Evolutionary conservation across 2,329 filamentous ascomycete genomes (phyloP).

Genomic region (Beauveria brongniartii): DNA sequence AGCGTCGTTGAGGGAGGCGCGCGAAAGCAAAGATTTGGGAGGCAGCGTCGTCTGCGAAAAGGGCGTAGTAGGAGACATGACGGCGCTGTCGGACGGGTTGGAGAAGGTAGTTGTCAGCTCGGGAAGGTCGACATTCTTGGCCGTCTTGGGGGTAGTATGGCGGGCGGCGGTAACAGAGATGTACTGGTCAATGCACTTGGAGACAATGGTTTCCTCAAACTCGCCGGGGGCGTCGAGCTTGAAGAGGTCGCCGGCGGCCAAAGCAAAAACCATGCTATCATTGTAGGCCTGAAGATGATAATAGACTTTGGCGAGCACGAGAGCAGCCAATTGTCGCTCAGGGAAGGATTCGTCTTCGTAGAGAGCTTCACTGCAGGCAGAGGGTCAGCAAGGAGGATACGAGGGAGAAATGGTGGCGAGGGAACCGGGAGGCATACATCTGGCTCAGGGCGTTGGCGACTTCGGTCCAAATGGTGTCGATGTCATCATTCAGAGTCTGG

Average conservation of each 20-base stretch:
- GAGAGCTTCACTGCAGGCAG: conserved; percentile 67
- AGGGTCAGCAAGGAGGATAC: conserved; percentile 12
- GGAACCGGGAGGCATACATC: conserved; percentile 53
- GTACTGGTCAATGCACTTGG: conserved; percentile 96
- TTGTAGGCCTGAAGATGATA: conserved; percentile 98
- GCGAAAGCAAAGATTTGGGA: conserved; percentile 89
- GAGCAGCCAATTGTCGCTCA: conserved; percentile 84
- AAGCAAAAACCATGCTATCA: conserved; percentile 96
- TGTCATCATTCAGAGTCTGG: conserved; percentile 90
- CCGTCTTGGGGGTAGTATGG: conserved; percentile 36
- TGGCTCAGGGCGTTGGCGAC: conserved; percentile 86
- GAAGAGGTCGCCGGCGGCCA: conserved; percentile 91
- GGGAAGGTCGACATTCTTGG: conserved; percentile 45
- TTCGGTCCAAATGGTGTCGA: conserved; percentile 96
- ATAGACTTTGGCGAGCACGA: conserved; percentile 96
- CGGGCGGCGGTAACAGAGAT: conserved; percentile 62
- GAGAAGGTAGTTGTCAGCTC: conserved; percentile 76
- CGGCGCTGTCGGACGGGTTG: conserved; percentile 56
- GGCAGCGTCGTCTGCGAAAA: conserved; percentile 91
- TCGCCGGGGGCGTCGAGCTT: conserved; percentile 85
- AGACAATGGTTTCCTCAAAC: conserved; percentile 98
- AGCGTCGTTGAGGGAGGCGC: conserved; percentile 60
- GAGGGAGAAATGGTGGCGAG: background rate
- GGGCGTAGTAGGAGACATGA: conserved; percentile 84
- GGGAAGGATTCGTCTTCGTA: conserved; percentile 96